Evolutionary conservation across 257 asterid species (phyloP), one percentile per base, ranked within the genome.

Genomic region (Lavandula angustifolia): DNA sequence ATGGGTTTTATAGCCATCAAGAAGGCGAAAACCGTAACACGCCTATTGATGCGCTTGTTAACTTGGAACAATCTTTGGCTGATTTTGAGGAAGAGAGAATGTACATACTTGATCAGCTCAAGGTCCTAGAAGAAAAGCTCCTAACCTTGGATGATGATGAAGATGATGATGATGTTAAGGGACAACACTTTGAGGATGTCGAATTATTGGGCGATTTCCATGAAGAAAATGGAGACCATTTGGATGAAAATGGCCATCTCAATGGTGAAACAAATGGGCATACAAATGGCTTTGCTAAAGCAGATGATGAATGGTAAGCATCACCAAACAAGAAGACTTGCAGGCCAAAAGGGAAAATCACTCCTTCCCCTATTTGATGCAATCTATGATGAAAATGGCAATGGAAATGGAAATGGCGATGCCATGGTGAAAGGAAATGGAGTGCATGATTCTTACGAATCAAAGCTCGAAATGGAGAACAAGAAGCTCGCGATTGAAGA

Each of bases 361-460:
- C 94, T 94, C 57, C 95, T 90, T 69, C 99, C 99, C 3, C 88
- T 94, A 52, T 90, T 94, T 47, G 94, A 92, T 72, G 95, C 95
- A 37, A 76, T 69, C 33, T 69, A 70, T 38, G 91, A 86, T 41
- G 92, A 76, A 58, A 78, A 82, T 59, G 27, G 27, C 27, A 22
- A 82, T 59, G 88, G 81, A 53, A n/a, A n/a, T n/a, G n/a, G n/a
- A n/a, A n/a, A n/a, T n/a, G 88, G 81, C 49, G 84, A 75, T 32
- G 47, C 38, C 42, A 61, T 76, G 38, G 10, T 54, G 14, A 69
- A 61, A 50, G 85, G 27, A 66, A 80, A 71, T 22, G 73, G 87
- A 22, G 72, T 73, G 2, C 27, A 22, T 41, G 71, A 75, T 41
- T 67, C 67, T 10, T 60, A 64, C n/a, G 79, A 78, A 55, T 62